Evolutionary conservation across 176 grass and related monocot species (phyloP), one percentile per base, ranked within the genome.

Genomic region (Avena atlantica): DNA sequence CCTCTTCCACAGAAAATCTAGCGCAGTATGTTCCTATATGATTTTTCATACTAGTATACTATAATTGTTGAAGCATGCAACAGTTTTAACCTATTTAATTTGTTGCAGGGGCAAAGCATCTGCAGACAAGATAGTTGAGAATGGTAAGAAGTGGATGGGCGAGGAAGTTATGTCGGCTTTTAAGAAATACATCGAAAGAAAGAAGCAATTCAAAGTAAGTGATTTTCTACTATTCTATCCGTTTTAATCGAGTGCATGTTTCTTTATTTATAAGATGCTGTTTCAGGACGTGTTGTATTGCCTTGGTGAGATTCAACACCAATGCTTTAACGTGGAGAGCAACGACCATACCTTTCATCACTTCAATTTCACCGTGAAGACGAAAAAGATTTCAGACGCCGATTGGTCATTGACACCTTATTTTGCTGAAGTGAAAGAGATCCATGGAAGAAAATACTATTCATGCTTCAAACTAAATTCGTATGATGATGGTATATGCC

Each of bases 391-490:
- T 20, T 87, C 56, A 37, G 19, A 8, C 6, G 56, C 0, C 16
- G 25, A 52, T 0, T 81, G 42, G 85, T 51, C 20, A 0, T 17
- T 27, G 3, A n/a, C 4, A 8, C 23, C 16, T 2, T 87, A 65
- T 59, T 74, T 87, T 44, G 78, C 13, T 14, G 58, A 87, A 82
- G 86, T 87, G 57, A 87, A 87, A 17, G 47, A 87, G 21, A 17
- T 82, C 4, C 82, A 52, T 76, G 58, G 86, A 11, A 19, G 11
- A 1, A 87, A 81, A 8, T 44, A 27, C 10, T 82, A 75, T 66
- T 82, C 52, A 2, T 82, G 86, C 8, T 47, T 49, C 0, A 11
- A 34, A 42, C 14, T 87, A n/a, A 16, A 44, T 4, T 34, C 56
- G 3, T n/a, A 27, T 64, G 86, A 87, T 34, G 19, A 44, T 49